A percentile compares a stretch with the other conserved stretches of the same genome.
Evolutionary conservation across 305 asterid species (phyloP).

Genomic region (Solanum chacoense): DNA sequence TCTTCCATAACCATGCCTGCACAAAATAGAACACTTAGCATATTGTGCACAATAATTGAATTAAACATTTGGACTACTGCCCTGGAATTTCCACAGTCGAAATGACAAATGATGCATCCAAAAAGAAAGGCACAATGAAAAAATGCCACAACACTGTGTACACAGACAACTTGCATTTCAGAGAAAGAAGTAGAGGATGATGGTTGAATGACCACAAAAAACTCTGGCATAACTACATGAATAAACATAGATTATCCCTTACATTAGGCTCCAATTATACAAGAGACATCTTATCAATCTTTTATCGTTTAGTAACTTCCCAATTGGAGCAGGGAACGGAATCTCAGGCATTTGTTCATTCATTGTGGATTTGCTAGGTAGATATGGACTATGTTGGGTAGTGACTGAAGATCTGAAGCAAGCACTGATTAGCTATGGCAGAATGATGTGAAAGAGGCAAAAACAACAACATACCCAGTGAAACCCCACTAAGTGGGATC

Average conservation of each 20-base stretch:
- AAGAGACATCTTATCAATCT: background rate
- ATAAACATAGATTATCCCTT: background rate
- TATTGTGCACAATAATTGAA: background rate
- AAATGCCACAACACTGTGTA: background rate
- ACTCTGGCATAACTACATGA: background rate
- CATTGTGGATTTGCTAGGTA: background rate
- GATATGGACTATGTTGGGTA: background rate
- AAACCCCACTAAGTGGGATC: background rate
- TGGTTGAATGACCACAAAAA: background rate
- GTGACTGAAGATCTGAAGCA: background rate
- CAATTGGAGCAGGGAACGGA: background rate
- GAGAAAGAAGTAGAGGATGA: background rate
- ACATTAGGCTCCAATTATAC: background rate
- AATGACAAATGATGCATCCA: background rate
- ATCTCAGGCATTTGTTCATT: background rate
- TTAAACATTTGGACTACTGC: background rate
- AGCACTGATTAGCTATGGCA: background rate
- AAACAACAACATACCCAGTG: background rate
- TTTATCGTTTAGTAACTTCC: background rate
- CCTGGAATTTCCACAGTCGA: background rate
- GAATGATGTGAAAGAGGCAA: background rate
- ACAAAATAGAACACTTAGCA: slow-evolving; percentile 8
- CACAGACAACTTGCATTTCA: background rate
- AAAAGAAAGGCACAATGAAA: background rate
- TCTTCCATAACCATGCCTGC: slow-evolving; percentile 97